phyloP scores from a whole-genome alignment of 495 filamentous ascomycete genomes.

The Talaromyces thailandensis region DNA sequence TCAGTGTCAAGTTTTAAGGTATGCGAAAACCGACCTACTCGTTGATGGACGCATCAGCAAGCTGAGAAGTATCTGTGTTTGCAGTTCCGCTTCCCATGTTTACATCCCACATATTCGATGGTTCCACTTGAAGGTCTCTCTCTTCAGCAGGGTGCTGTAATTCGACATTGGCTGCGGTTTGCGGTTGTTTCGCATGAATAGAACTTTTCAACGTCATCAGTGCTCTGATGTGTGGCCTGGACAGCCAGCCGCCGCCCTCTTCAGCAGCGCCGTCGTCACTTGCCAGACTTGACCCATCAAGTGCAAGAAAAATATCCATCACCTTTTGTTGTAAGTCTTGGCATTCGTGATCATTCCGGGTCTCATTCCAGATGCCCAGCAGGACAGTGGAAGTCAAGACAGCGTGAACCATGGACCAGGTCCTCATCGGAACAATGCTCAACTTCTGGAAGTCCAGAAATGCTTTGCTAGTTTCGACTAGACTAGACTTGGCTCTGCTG shows the following conservation, averaged over 20 bases:
- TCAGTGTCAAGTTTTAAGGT: too few relatives aligned
- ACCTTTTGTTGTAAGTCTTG: constrained; percentile 23
- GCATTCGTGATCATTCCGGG: constrained; percentile 24
- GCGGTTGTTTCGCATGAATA: constrained; percentile 9
- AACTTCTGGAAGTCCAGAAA: constrained; percentile 28
- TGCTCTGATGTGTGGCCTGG: constrained; percentile 24
- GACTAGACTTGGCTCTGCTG: constrained; percentile 16
- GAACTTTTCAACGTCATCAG: constrained; percentile 21
- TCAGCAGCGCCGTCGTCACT: constrained; percentile 9
- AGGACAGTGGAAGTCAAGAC: constrained; percentile 28
- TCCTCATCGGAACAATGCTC: constrained; percentile 23
- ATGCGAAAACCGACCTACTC: neutral
- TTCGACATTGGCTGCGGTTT: too few relatives aligned
- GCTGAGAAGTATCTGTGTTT: neutral
- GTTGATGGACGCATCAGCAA: constrained; percentile 7
- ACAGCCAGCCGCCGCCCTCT: constrained; percentile 23
- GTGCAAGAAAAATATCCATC: constrained; percentile 24
- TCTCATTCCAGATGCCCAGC: constrained; percentile 31
- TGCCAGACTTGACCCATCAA: constrained; percentile 7
- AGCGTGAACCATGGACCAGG: constrained; percentile 32
- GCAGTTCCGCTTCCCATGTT: neutral
- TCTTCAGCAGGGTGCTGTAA: too few relatives aligned
- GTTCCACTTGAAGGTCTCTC: constrained; percentile 6
- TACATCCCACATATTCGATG: constrained; percentile 1
- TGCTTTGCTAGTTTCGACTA: constrained; percentile 22